Conservation (phyloP, 306 rosid species). For the Ormosia emarginata region DNA sequence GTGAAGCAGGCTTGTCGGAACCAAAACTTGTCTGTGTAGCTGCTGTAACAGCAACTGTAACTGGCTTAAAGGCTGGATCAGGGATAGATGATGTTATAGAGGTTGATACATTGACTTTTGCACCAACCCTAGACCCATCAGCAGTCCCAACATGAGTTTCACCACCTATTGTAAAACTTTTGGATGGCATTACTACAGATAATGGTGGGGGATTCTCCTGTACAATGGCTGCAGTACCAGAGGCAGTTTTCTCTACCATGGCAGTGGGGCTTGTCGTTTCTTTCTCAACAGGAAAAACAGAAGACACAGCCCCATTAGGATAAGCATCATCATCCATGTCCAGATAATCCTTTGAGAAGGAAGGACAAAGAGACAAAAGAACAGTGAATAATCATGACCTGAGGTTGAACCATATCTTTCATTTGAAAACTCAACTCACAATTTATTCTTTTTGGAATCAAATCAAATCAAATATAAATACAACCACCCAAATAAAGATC, state of each 20-base stretch:
- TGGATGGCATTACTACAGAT: slow-evolving; percentile 28
- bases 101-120: slow-evolving; percentile 28
- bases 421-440: neutral
- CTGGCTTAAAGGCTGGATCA: slow-evolving; percentile 25
- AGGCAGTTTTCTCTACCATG: slow-evolving; percentile 26
- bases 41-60: neutral
- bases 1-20: slow-evolving; percentile 32
- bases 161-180: slow-evolving; percentile 19
- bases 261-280: slow-evolving; percentile 27
- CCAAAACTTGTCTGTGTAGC: slow-evolving; percentile 28
- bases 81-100: slow-evolving; percentile 19
- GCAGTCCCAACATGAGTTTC: slow-evolving; percentile 23
- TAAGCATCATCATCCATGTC: slow-evolving; percentile 69
- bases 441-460: neutral
- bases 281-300: slow-evolving; percentile 39
- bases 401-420: neutral
- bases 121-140: slow-evolving; percentile 36
- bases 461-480: neutral
- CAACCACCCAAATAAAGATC: neutral
- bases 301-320: slow-evolving; percentile 41
- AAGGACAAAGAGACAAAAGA: neutral
- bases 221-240: slow-evolving; percentile 24
- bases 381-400: slow-evolving; percentile 5
- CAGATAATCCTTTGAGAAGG: slow-evolving; percentile 51
- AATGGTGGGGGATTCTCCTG: slow-evolving; percentile 34